These are phyloP conservation scores for Penicillium flavigenum DNA, from an alignment of 495 filamentous ascomycete species.

Conservation along the genomic window DNA sequence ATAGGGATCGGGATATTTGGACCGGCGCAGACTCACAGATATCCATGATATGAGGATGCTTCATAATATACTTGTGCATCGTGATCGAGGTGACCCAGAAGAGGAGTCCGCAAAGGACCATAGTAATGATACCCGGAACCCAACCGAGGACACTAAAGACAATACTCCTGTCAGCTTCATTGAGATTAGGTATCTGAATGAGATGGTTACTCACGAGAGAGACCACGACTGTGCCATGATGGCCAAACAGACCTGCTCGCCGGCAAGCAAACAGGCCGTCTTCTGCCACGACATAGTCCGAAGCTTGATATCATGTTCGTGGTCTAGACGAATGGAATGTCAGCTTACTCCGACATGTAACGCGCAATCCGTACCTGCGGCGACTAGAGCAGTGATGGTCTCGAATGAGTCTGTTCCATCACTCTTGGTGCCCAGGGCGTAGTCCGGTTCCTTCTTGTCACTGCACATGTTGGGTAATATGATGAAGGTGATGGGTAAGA, in stretches of 20 bases:
- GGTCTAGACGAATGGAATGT: constrained; percentile 27
- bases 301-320: constrained; percentile 47
- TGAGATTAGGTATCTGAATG: not conserved
- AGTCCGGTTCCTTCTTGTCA: constrained; percentile 16
- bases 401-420: constrained; percentile 22
- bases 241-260: constrained; percentile 50
- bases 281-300: constrained; percentile 52
- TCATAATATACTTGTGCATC: constrained; percentile 52
- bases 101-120: constrained; percentile 33
- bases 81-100: constrained; percentile 48
- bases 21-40: constrained; percentile 35
- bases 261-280: constrained; percentile 43
- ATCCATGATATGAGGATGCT: constrained; percentile 46
- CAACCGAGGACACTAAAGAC: constrained; percentile 42
- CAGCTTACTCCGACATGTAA: not conserved
- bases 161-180: not conserved
- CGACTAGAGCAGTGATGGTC: constrained; percentile 28
- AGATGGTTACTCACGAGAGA: constrained; percentile 34
- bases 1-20: not conserved
- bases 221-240: constrained; percentile 53
- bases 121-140: constrained; percentile 48
- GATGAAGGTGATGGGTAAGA: not conserved
- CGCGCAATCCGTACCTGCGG: constrained; percentile 19
- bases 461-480: constrained; percentile 5
- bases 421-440: constrained; percentile 11